Base-by-base conservation (phyloP, 192 early-diverging fungal species). In the Spinellus fusiger region DNA sequence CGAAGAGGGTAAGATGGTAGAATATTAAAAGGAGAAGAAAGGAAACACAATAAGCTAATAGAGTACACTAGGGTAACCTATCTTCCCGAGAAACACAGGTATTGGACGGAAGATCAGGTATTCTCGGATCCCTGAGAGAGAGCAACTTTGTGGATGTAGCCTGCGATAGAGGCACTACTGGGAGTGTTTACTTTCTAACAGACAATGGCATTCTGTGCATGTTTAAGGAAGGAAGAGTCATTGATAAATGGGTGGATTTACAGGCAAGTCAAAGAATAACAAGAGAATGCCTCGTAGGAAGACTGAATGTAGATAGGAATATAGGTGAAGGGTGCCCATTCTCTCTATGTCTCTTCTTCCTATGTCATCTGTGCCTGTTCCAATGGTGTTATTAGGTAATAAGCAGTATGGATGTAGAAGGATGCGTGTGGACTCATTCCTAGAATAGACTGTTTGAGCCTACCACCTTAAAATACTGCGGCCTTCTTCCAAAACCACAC, bases 161-260 rank as follows among this genome's bases (percentile, higher is more conserved):
- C 8, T 82, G 84, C 49, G 74, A 78, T 51, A 48, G 62, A 26
- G 73, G 68, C 56, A 64, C 58, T 18, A 28, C 34, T 51, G 72
- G 61, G 15, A 64, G 61, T 34, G 81, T 82, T 5, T 92, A 92
- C 62, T 74, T 81, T n/a, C 60, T 92, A 5, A 88, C 89, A 7
- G 79, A 82, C 5, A 80, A 76, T 13, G 90, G 90, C 15, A 74
- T 80, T 7, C 66, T 92, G 20, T 79, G 86, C 35, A 61, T 85
- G 28, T 88, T 92, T 40, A 78, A 81, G 28, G 80, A 85, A 37
- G 74, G 67, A 1, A 66, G 84, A 34, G 67, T 77, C 10, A 71
- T 91, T 69, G 86, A 90, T 56, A 91, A 89, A 66, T 92, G 90
- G 90, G 80, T 91, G n/a, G 80, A 91, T 66, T 68, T 91, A 33